These are phyloP conservation scores for Bipolaris cookei DNA, from an alignment of 2,329 filamentous ascomycete species.

Conservation along the genomic window DNA sequence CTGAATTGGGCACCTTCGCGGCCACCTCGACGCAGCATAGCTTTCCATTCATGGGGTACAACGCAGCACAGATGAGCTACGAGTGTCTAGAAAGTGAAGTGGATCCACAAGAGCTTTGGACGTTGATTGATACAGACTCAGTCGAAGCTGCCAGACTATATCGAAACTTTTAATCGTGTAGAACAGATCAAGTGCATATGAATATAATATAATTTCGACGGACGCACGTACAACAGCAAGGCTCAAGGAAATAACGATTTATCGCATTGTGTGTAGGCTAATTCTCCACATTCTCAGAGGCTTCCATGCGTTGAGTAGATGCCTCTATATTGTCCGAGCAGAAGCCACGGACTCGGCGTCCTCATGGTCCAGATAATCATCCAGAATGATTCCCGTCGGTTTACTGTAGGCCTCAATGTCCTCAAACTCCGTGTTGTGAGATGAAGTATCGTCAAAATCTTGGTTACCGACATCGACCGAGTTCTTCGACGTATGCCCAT, in stretches of 20 bases:
- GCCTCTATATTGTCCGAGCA: not conserved
- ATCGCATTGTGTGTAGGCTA: not conserved
- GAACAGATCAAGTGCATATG: not conserved
- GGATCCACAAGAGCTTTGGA: constrained; percentile 5
- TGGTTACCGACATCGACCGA: constrained; percentile 1
- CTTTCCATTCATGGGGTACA: not conserved
- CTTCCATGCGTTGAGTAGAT: not conserved
- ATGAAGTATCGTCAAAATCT: not conserved
- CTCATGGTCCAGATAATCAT: not conserved
- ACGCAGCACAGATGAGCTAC: not conserved
- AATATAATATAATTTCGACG: not conserved
- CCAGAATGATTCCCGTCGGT: not conserved
- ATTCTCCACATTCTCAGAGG: not conserved
- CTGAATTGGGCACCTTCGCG: not conserved
- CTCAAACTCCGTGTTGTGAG: constrained; percentile 8
- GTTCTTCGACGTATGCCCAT: not conserved
- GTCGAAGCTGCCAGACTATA: not conserved
- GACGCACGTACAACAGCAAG: not conserved
- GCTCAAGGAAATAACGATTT: not conserved
- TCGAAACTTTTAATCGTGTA: not conserved
- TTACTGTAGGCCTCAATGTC: constrained; percentile 9
- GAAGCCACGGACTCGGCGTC: not conserved
- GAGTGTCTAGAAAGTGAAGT: not conserved
- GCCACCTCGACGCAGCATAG: not conserved
- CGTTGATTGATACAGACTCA: not conserved